These are phyloP conservation scores for Penicillium turbatum DNA, from an alignment of 495 filamentous ascomycete species.

Conservation along the genomic window DNA sequence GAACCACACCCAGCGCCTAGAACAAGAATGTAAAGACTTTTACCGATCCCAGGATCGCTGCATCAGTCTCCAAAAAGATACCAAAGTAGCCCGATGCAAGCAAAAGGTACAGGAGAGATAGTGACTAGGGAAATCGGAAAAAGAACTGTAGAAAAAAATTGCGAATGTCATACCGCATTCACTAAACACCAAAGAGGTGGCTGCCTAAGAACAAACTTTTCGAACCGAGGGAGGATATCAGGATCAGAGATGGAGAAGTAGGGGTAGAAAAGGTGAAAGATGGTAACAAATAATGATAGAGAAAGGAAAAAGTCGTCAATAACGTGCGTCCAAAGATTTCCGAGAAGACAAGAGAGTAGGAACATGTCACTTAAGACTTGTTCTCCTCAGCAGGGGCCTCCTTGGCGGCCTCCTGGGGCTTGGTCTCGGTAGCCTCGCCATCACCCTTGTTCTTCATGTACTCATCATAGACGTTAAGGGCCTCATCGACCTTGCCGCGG, in stretches of 20 bases:
- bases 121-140: slow-evolving; percentile 13
- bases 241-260: slow-evolving; percentile 35
- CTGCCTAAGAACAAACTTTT: slow-evolving; percentile 45
- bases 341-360: slow-evolving; percentile 20
- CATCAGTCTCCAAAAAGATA: not conserved
- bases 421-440: slow-evolving; percentile 35
- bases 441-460: slow-evolving; percentile 79
- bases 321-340: slow-evolving; percentile 38
- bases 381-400: slow-evolving; percentile 43
- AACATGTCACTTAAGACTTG: slow-evolving; percentile 41
- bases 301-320: slow-evolving; percentile 43
- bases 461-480: slow-evolving; percentile 93
- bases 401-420: slow-evolving; percentile 44
- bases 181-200: slow-evolving; percentile 36
- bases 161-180: slow-evolving; percentile 34
- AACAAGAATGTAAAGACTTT: slow-evolving; percentile 16
- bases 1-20: slow-evolving; percentile 17
- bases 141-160: slow-evolving; percentile 15
- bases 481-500: slow-evolving; percentile 92
- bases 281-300: slow-evolving; percentile 15
- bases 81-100: not conserved
- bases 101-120: slow-evolving; percentile 1
- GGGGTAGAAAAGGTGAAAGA: slow-evolving; percentile 25
- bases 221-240: slow-evolving; percentile 52
- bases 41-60: slow-evolving; percentile 14